Evolutionary conservation across 352 stramenopile species (phyloP), one percentile per base, ranked within the genome.

Genomic region (Globisporangium middletonii): DNA sequence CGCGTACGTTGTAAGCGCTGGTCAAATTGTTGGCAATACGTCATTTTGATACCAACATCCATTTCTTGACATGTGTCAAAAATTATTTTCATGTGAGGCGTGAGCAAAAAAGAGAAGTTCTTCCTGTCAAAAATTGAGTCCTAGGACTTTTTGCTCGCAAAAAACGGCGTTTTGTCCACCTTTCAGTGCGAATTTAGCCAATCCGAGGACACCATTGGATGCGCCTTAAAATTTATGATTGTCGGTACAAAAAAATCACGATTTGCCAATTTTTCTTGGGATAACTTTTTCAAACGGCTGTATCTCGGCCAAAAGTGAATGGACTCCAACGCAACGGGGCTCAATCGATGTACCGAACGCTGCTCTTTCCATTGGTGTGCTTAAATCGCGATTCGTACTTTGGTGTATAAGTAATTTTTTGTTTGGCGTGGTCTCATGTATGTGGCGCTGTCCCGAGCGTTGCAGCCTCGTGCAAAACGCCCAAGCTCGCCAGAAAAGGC

Each of bases 301-400:
- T 35, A 45, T 45, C 11, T 45, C 38, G 38, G 38, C 11, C 11
- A 13, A 45, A 45, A 2, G 38, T 45, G 11, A 5, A n/a, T 45
- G 11, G 16, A n/a, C 16, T 45, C 2, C 2, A 3, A 15, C 11
- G 12, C 16, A 4, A 45, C 2, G 13, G 38, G 38, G 2, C 11
- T 3, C 38, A n/a, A 45, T 45, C 12, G 38, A 45, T 16, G 16
- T 3, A 15, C 12, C 12, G 16, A n/a, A 8, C 16, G 4, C 6
- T 13, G 38, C 38, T 15, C 38, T 45, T 45, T 15, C 38, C 4
- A 45, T 16, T 45, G 11, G 11, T n/a, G 38, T n/a, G 16, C 38
- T 45, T 45, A n/a, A 45, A 45, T 45, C 38, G 38, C 38, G 38
- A 45, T n/a, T 45, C 38, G 38, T 45, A 45, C 38, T 45, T n/a